These are phyloP conservation scores for Aspergillus wentii DNA, from an alignment of 495 filamentous ascomycete species.

Conservation along the genomic window DNA sequence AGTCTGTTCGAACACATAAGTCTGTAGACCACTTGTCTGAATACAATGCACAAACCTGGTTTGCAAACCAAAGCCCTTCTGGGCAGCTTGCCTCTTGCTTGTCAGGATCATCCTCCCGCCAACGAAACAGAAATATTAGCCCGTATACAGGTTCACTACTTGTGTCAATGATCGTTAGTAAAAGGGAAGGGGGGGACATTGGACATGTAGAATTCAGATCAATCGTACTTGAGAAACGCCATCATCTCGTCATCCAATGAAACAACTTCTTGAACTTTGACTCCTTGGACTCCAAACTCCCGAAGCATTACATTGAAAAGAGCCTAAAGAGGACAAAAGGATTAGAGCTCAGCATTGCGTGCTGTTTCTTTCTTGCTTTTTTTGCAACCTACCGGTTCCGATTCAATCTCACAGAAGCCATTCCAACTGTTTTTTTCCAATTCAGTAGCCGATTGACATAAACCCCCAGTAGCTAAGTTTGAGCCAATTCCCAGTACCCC, in stretches of 20 bases:
- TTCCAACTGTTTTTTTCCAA: conserved; percentile 52
- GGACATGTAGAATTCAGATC: not conserved
- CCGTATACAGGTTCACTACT: conserved; percentile 69
- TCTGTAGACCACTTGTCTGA: conserved; percentile 1
- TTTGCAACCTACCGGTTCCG: conserved; percentile 74
- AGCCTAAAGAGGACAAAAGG: conserved; percentile 40
- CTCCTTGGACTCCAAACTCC: conserved; percentile 67
- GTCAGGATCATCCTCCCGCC: conserved; percentile 53
- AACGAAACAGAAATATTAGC: conserved; percentile 78
- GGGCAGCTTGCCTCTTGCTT: conserved; percentile 58
- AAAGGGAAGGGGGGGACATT: not conserved
- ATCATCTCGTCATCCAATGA: conserved; percentile 66
- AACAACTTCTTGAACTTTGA: conserved; percentile 76
- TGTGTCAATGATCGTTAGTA: conserved; percentile 6
- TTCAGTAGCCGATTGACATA: conserved; percentile 30
- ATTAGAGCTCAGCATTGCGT: no score
- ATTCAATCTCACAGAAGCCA: conserved; percentile 87
- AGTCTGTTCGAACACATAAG: conserved; percentile 44
- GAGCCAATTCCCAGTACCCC: conserved; percentile 2
- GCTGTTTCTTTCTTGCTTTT: no score
- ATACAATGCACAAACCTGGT: conserved; percentile 56
- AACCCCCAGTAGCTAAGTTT: conserved; percentile 17
- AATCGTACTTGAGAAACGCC: conserved; percentile 54
- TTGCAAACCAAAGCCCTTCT: conserved; percentile 84
- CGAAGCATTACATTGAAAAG: conserved; percentile 81